A percentile compares a stretch with the other conserved stretches of the same genome.
Conservation (phyloP, 2,329 filamentous ascomycete species). For the Ophioceras dolichostomum region DNA sequence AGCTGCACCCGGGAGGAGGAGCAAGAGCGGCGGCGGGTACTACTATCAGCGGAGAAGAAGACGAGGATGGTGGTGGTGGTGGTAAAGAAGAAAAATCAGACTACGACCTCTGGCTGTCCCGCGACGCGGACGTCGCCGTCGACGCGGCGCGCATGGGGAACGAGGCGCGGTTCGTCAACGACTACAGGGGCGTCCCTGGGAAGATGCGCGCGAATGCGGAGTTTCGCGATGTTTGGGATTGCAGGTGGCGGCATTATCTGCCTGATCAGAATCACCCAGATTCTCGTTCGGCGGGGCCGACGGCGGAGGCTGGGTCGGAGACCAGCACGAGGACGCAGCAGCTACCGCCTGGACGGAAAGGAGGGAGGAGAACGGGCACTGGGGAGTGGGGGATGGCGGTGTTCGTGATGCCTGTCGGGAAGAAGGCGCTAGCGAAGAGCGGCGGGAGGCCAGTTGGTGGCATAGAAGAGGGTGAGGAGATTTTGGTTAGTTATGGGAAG, state of each 20-base stretch:
- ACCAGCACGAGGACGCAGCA: not conserved
- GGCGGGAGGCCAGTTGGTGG: constrained; percentile 3
- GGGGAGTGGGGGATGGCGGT: constrained; percentile 44
- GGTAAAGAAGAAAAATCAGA: constrained; percentile 41
- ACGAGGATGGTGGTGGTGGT: constrained; percentile 14
- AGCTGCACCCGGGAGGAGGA: constrained; percentile 32
- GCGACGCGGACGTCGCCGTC: constrained; percentile 42
- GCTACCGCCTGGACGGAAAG: not conserved
- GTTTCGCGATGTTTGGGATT: constrained; percentile 47
- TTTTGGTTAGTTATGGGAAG: constrained; percentile 55
- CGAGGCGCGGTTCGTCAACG: constrained; percentile 55
- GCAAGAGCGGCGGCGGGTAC: constrained; percentile 14
- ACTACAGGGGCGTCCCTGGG: constrained; percentile 45
- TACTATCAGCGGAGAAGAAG: constrained; percentile 6
- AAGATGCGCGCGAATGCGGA: constrained; percentile 38
- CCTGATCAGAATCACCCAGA: too few relatives aligned
- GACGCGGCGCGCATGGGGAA: constrained; percentile 47
- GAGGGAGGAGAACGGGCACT: not conserved
- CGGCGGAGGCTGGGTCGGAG: not conserved
- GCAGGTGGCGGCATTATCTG: constrained; percentile 15
- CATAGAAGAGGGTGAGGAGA: constrained; percentile 49
- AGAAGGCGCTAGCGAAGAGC: constrained; percentile 13
- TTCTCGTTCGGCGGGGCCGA: not conserved
- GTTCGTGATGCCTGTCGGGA: constrained; percentile 37
- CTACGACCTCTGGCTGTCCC: constrained; percentile 54